Base-by-base conservation (phyloP, 2,329 filamentous ascomycete species). In the Penicillium sp. region DNA sequence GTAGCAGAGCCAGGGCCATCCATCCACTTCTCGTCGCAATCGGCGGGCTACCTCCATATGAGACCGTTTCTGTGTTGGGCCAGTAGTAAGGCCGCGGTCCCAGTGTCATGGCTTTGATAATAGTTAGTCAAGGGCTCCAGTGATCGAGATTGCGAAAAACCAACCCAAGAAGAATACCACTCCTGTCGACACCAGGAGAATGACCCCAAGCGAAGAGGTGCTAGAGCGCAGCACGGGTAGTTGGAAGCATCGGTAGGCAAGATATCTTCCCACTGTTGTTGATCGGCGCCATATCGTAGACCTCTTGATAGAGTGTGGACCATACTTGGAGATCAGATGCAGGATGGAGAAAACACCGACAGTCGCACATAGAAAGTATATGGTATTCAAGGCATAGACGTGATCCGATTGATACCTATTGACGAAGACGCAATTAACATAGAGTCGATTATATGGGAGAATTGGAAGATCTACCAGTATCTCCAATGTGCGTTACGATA, bases 341-440 rank as follows among this genome's bases (percentile, higher is more conserved):
- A 64, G 62, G 17, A 79, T 60, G 24, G 71, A 61, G 53, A 77
- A 80, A 12, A 79, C 49, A 1, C 69, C 66, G 45, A 80, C 74
- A 15, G 65, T 61, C 1, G 68, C 67, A 55, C 76, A 65, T 60
- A 79, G 75, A 54, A 81, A 77, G 40, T 75, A 77, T 3, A 79
- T 64, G 0, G 77, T 79, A 6, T 72, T 70, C 4, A 80, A 61
- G 0, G 73, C 75, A 54, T 75, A 81, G 31, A 75, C 71, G 53
- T 75, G 72, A 56, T 81, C 79, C 21, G 77, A 73, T 48, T 77
- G 63, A 53, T 78, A 79, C 75, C 76, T 77, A n/a, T n/a, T n/a
- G n/a, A n/a, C n/a, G n/a, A 44, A 17, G 22, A 37, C 29, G 31
- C 3, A 24, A 13, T 24, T n/a, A 19, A 13, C 22, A 21, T 42